Conservation (phyloP, 345 rosid genomes). For the Cochlearia excelsa region DNA sequence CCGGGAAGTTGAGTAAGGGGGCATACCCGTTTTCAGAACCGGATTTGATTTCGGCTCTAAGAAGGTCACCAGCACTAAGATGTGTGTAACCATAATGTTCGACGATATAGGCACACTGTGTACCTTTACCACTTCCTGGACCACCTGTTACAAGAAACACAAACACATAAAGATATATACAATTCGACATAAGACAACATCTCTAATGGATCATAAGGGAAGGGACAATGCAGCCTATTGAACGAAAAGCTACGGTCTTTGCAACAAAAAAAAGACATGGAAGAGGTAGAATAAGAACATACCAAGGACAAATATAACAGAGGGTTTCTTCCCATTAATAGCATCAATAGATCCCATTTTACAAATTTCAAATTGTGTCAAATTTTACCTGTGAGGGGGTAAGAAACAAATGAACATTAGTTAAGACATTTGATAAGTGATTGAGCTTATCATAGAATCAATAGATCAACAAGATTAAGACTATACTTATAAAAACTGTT, state of each 20-base stretch:
- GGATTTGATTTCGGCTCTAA: conserved; percentile 67
- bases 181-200: not conserved
- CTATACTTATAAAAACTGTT: no score
- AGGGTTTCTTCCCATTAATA: conserved; percentile 59
- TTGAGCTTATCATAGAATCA: no score
- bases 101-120: conserved; percentile 75
- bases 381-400: no score
- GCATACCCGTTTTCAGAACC: conserved; percentile 88
- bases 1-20: no score
- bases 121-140: conserved; percentile 93
- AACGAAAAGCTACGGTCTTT: not conserved
- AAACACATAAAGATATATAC: conserved; percentile 8
- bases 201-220: not conserved
- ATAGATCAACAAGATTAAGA: no score
- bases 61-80: conserved; percentile 91
- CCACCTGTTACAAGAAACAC: conserved; percentile 58
- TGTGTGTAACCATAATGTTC: conserved; percentile 66
- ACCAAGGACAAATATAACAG: conserved; percentile 90
- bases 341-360: conserved; percentile 23
- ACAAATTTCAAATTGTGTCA: not conserved
- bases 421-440: no score
- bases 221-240: conserved; percentile 1
- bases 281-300: conserved; percentile 20
- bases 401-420: no score
- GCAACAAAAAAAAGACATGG: not conserved